Base-by-base conservation (phyloP, 768 basidiomycete genomes). In the Leucosporidium creatinivorum region DNA sequence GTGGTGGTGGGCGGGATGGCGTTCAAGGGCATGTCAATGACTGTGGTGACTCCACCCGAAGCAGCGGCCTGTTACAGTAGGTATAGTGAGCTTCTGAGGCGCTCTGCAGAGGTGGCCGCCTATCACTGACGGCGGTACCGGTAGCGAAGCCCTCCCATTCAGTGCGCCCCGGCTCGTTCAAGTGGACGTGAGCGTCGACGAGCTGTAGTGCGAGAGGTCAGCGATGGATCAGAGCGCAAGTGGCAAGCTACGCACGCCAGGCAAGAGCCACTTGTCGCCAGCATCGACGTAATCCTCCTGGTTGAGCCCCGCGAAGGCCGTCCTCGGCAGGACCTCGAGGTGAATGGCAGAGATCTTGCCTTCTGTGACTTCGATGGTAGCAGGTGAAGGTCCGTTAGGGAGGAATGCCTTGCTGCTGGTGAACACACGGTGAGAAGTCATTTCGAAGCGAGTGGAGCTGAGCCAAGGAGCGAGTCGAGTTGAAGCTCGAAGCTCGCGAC, bases 21-120 rank as follows among this genome's bases (percentile, higher is more conserved):
- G 78, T 99, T 97, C 63, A 99, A 81, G 3, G 94, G 96, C 94
- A 98, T 99, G 79, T 98, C 96, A 39, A 97, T 87, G 26, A 98
- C 81, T 9, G 91, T 91, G 12, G 93, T 97, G n/a, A 97, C 85
- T 10, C 94, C 96, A 26, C 94, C 94, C 1, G 91, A 88, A 2
- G 86, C 85, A 1, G 94, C 94, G 25, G 94, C 94, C 59, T 69
- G 30, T 18, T 30, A 68, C 54, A 62, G 12, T 25, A 10, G 2
- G 9, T 19, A 25, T 4, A 3, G 23, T 47, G 18, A 44, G 39
- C 23, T 25, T n/a, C 7, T 12, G 28, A 0, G 25, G 7, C 39
- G 39, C 13, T 44, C 15, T 17, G 10, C 12, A 19, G 23, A 26
- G 3, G 1, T 0, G 4, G 1, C 25, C 15, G 17, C 17, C 9